These are phyloP conservation scores for Dactylella cylindrospora DNA, from an alignment of 2,329 filamentous ascomycete genomes.

Conservation along the genomic window DNA sequence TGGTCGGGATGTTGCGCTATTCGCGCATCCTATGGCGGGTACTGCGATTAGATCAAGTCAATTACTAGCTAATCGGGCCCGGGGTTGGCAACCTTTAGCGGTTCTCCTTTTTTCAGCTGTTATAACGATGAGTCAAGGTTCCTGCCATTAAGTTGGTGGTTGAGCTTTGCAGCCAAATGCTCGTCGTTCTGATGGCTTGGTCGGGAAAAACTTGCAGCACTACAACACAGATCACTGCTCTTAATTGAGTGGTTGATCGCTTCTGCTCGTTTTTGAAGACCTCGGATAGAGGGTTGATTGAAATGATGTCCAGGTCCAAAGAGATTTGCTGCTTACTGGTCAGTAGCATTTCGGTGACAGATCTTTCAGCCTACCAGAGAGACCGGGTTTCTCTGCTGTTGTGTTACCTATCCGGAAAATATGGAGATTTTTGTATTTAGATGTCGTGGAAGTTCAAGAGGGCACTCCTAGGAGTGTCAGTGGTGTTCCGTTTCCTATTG, in stretches of 20 bases:
- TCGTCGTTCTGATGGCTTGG: not conserved
- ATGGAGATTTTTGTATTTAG: slow-evolving; percentile 17
- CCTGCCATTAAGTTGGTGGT: slow-evolving; percentile 3
- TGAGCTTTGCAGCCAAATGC: not conserved
- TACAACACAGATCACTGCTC: slow-evolving; percentile 1
- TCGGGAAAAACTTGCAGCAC: slow-evolving; percentile 6
- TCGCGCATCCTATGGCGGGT: slow-evolving; percentile 12
- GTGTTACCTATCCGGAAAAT: slow-evolving; percentile 7
- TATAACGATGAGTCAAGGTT: not conserved
- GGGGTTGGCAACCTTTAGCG: slow-evolving; percentile 21
- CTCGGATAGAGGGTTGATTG: slow-evolving; percentile 15
- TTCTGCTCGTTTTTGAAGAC: slow-evolving; percentile 5
- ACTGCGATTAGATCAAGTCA: slow-evolving; percentile 14
- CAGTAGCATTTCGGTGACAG: slow-evolving; percentile 11
- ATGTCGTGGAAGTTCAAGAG: slow-evolving; percentile 3
- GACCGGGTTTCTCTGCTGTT: not conserved
- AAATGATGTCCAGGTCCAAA: slow-evolving; percentile 2
- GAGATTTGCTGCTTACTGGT: slow-evolving; percentile 4
- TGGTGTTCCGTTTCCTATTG: too few species aligned
- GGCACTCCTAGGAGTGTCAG: slow-evolving; percentile 8
- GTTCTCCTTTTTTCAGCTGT: slow-evolving; percentile 20
- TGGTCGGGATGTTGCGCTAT: slow-evolving; percentile 16
- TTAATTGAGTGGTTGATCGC: not conserved
- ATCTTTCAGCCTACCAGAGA: too few species aligned
- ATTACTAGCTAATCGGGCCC: not conserved